Conservation (phyloP, 2,329 filamentous ascomycete genomes). For the Hypoxylon sp. region DNA sequence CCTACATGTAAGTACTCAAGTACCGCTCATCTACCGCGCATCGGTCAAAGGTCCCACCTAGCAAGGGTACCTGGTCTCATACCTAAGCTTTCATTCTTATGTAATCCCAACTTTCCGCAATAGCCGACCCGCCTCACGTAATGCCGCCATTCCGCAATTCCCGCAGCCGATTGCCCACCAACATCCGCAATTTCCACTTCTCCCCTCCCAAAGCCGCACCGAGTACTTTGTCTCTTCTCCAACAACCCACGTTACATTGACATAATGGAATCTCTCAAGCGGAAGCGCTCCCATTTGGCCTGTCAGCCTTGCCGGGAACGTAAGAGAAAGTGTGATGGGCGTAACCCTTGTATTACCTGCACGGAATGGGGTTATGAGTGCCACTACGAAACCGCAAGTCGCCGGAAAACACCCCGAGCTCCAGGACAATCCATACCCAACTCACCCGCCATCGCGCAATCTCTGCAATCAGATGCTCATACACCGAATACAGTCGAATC, state of each 20-base stretch:
- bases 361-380: slow-evolving; percentile 14
- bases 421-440: background rate
- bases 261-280: slow-evolving; percentile 4
- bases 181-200: slow-evolving; percentile 2
- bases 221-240: background rate
- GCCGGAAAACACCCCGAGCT: background rate
- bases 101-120: background rate
- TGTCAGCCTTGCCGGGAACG: slow-evolving; percentile 10
- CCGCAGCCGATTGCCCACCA: background rate
- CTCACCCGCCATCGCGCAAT: background rate
- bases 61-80: background rate
- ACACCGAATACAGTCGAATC: background rate
- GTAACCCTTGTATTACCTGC: slow-evolving; percentile 8
- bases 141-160: background rate
- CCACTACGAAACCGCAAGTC: background rate
- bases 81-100: background rate
- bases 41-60: background rate
- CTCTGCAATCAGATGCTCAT: background rate
- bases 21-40: no score
- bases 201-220: background rate
- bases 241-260: background rate
- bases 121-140: background rate
- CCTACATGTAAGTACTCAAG: no score
- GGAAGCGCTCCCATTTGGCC: slow-evolving; percentile 8
- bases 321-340: slow-evolving; percentile 8